Conservation (phyloP, 306 rosid genomes). For the Rosa lucieae region DNA sequence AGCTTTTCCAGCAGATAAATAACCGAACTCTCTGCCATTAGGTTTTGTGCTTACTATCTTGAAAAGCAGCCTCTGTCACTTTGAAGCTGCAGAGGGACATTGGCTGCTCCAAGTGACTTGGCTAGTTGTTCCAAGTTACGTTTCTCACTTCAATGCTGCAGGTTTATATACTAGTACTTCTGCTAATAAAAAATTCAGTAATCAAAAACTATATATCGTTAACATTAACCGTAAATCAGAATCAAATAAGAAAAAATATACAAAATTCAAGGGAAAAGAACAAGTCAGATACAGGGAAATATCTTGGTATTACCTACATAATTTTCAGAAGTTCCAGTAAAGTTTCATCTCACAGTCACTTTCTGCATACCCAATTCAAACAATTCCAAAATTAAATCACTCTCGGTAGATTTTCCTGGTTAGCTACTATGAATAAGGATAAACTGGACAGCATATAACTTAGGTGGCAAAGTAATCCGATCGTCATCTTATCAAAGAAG, state of each 20-base stretch:
- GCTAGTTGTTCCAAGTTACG: conserved; percentile 3
- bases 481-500: background rate
- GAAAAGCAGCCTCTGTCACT: background rate
- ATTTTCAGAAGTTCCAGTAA: background rate
- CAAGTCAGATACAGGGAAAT: background rate
- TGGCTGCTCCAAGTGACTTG: conserved; percentile 13
- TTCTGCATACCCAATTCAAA: background rate
- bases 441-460: background rate
- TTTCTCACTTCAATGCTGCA: background rate
- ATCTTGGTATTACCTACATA: background rate
- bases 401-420: background rate
- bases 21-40: conserved; percentile 61
- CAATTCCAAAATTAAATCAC: background rate
- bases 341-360: background rate
- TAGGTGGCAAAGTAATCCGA: background rate
- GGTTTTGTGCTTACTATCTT: background rate
- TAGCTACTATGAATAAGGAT: background rate
- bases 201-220: no score
- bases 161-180: conserved; percentile 4
- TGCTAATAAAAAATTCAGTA: background rate
- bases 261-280: background rate
- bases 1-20: conserved; percentile 45
- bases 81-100: conserved; percentile 3
- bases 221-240: background rate
- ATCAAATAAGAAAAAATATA: background rate